These are phyloP conservation scores for Aspergillus diversus DNA, from an alignment of 495 filamentous ascomycete species.

Conservation along the genomic window DNA sequence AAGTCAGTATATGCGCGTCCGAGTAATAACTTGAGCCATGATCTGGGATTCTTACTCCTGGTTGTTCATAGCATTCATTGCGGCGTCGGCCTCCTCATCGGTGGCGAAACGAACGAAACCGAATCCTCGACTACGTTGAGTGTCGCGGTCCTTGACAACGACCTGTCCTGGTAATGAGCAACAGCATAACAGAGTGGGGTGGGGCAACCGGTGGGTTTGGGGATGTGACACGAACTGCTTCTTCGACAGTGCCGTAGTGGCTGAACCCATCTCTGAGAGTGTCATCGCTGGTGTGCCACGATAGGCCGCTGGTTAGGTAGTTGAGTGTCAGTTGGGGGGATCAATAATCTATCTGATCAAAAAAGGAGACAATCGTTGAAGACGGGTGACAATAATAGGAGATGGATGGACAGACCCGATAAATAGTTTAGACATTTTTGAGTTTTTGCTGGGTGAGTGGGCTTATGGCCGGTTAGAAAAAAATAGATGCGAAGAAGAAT, in stretches of 20 bases:
- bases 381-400: conserved; percentile 18
- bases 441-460: conserved; percentile 28
- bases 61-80: conserved; percentile 88
- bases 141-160: conserved; percentile 97
- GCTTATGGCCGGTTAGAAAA: conserved; percentile 28
- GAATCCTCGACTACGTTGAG: conserved; percentile 93
- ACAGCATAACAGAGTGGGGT: neutral
- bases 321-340: conserved; percentile 5
- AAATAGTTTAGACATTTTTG: conserved; percentile 85
- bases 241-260: conserved; percentile 84
- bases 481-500: conserved; percentile 12
- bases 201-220: neutral
- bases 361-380: conserved; percentile 29
- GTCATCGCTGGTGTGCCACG: conserved; percentile 93
- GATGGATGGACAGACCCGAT: conserved; percentile 64
- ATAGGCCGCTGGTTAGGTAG: conserved; percentile 71
- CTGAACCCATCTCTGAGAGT: conserved; percentile 85
- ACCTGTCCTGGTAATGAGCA: conserved; percentile 58
- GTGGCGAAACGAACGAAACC: conserved; percentile 89
- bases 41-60: conserved; percentile 69
- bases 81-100: conserved; percentile 81
- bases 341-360: conserved; percentile 30
- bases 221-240: conserved; percentile 65
- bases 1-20: neutral
- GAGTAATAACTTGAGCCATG: conserved; percentile 1